Conservation (phyloP, 768 basidiomycete genomes). For the Boletus huronensis region DNA sequence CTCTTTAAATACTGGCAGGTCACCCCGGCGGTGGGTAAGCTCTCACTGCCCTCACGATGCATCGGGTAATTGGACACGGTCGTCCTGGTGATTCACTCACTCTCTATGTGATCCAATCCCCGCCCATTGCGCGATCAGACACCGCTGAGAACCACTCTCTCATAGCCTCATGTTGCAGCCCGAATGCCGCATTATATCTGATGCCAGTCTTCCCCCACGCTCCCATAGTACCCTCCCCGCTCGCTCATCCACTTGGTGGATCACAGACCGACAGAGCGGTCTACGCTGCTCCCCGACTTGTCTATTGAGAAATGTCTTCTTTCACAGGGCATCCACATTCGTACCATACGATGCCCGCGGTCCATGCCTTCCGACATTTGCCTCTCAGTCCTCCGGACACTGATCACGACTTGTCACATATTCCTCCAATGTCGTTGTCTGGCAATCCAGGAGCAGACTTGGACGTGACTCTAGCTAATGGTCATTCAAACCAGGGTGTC, state of each 20-base stretch:
- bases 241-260: background rate
- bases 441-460: conserved; percentile 7
- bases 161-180: conserved; percentile 17
- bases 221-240: background rate
- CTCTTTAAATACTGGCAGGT: background rate
- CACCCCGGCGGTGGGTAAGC: background rate
- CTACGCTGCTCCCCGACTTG: background rate
- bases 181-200: conserved; percentile 9
- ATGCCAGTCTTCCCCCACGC: background rate
- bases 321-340: conserved; percentile 40
- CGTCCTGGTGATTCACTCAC: conserved; percentile 30
- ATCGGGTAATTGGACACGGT: conserved; percentile 10
- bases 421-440: background rate
- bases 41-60: conserved; percentile 4
- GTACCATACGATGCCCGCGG: conserved; percentile 2
- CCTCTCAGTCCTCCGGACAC: conserved; percentile 43
- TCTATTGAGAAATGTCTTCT: conserved; percentile 36
- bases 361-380: conserved; percentile 34
- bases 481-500: background rate
- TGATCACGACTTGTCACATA: conserved; percentile 10
- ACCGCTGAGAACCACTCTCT: conserved; percentile 17
- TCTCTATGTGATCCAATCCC: background rate
- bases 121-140: conserved; percentile 1
- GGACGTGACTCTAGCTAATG: conserved; percentile 4
- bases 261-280: background rate